Conservation (phyloP, 352 stramenopile species). For the Globisporangium splendens region DNA sequence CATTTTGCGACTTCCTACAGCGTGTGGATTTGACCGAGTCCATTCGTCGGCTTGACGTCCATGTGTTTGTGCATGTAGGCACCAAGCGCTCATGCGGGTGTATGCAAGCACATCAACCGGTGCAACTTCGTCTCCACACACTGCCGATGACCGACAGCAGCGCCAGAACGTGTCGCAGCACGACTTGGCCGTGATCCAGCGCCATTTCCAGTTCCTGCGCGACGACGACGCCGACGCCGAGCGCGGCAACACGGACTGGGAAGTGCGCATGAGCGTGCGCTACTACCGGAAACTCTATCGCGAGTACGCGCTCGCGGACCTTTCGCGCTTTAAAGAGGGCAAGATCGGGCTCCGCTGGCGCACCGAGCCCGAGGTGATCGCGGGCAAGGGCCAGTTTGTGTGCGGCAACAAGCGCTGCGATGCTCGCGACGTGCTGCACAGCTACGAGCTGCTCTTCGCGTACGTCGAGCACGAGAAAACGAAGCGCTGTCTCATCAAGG, state of each 20-base stretch:
- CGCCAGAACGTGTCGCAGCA: conserved; percentile 11
- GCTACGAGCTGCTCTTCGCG: conserved; percentile 79
- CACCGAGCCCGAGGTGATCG: conserved; percentile 69
- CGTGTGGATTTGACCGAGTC: neutral
- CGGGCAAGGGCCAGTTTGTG: conserved; percentile 75
- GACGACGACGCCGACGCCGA: conserved; percentile 61
- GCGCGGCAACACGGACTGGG: conserved; percentile 53
- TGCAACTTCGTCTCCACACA: neutral
- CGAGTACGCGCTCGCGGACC: conserved; percentile 76
- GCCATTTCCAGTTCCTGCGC: conserved; percentile 76
- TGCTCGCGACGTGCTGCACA: conserved; percentile 34
- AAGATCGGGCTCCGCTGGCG: conserved; percentile 78
- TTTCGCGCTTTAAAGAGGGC: conserved; percentile 58
- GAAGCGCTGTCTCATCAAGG: conserved; percentile 78
- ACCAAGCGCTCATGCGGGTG: conserved; percentile 51
- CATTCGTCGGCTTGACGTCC: neutral
- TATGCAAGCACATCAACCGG: conserved; percentile 20
- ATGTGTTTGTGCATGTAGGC: conserved; percentile 16
- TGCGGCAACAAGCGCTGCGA: conserved; percentile 79
- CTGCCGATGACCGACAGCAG: conserved; percentile 1
- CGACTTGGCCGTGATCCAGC: conserved; percentile 41
- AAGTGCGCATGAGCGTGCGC: conserved; percentile 73
- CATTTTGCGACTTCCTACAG: neutral
- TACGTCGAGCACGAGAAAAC: conserved; percentile 61
- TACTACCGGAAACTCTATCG: conserved; percentile 85